These are phyloP conservation scores for Claviceps cyperi DNA, from an alignment of 2,329 filamentous ascomycete genomes.

Conservation along the genomic window DNA sequence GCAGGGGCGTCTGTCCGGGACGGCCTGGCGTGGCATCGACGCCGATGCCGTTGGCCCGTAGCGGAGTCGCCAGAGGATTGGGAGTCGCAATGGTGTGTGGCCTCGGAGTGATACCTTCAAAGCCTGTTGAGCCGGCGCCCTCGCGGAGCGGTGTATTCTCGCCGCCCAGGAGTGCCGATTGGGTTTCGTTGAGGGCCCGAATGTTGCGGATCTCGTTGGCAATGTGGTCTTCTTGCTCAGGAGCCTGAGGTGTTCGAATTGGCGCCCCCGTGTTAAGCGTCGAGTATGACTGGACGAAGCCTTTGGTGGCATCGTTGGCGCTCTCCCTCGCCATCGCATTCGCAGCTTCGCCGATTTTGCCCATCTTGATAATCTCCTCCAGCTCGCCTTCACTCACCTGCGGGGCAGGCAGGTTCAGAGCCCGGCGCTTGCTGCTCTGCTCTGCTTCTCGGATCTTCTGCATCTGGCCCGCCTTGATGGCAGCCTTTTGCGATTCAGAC, in stretches of 20 bases:
- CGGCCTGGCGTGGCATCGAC: slow-evolving; percentile 53
- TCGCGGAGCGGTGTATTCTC: slow-evolving; percentile 86
- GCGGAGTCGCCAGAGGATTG: slow-evolving; percentile 86
- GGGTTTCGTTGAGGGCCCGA: slow-evolving; percentile 76
- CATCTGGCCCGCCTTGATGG: slow-evolving; percentile 83
- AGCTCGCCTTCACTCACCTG: slow-evolving; percentile 88
- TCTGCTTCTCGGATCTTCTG: slow-evolving; percentile 93
- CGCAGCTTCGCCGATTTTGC: slow-evolving; percentile 79
- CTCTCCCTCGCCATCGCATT: slow-evolving; percentile 59
- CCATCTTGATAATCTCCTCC: slow-evolving; percentile 98
- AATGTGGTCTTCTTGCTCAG: slow-evolving; percentile 86
- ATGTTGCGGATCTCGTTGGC: slow-evolving; percentile 96
- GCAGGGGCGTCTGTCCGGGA: slow-evolving; percentile 68
- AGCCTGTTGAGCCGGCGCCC: slow-evolving; percentile 69
- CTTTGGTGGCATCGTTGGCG: slow-evolving; percentile 73
- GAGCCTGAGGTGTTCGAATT: slow-evolving; percentile 81
- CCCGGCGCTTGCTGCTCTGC: slow-evolving; percentile 82
- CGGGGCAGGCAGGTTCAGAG: slow-evolving; percentile 70
- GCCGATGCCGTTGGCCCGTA: slow-evolving; percentile 51
- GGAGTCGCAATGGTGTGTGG: slow-evolving; percentile 77
- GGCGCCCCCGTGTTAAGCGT: slow-evolving; percentile 69
- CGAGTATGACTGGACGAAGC: slow-evolving; percentile 76
- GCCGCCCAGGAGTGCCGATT: slow-evolving; percentile 83
- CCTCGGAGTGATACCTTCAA: slow-evolving; percentile 70
- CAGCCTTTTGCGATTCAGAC: slow-evolving; percentile 70